Percentiles rank a stretch among this genome's conserved stretches.
Evolutionary conservation across 2,329 filamentous ascomycete species (phyloP).

Genomic region (Fusarium sp.): DNA sequence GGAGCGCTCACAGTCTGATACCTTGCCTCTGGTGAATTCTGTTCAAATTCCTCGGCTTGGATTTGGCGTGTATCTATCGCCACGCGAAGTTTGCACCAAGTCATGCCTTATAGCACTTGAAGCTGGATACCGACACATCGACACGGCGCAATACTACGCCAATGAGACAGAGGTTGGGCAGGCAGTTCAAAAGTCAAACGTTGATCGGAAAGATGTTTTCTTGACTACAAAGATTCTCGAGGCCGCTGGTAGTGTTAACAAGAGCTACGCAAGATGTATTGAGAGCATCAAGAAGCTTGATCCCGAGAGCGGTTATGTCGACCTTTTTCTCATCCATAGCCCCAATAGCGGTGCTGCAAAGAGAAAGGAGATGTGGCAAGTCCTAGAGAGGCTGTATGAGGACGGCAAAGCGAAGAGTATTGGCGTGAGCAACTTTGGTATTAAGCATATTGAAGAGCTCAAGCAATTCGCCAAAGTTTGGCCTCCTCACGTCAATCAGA

Average conservation of each 20-base stretch:
- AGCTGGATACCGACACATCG: conserved; percentile 68
- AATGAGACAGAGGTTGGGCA: conserved; percentile 61
- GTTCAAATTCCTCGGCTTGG: conserved; percentile 71
- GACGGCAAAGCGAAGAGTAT: conserved; percentile 72
- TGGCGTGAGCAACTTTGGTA: conserved; percentile 78
- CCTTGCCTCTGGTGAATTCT: conserved; percentile 40
- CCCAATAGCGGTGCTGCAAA: conserved; percentile 65
- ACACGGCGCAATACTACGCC: conserved; percentile 54
- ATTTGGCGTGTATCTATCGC: conserved; percentile 76
- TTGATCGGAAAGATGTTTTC: conserved; percentile 61
- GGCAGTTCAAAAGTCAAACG: conserved; percentile 58
- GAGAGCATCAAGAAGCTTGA: conserved; percentile 73
- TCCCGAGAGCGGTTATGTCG: conserved; percentile 68
- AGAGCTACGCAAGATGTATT: conserved; percentile 68
- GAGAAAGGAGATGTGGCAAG: conserved; percentile 73
- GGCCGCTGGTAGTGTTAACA: conserved; percentile 61
- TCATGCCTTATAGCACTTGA: conserved; percentile 68
- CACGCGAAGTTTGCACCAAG: conserved; percentile 62
- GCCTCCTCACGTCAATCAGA: conserved; percentile 77
- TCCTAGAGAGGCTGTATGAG: conserved; percentile 69
- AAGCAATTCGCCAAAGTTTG: conserved; percentile 70
- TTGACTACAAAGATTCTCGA: conserved; percentile 65
- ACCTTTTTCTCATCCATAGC: conserved; percentile 77
- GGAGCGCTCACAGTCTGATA: conserved; percentile 32
- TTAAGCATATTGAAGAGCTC: conserved; percentile 74